Percentiles rank a stretch among this genome's conserved stretches.
phyloP scores from a whole-genome alignment of 768 basidiomycete species.

The Lactifluus hygrophoroides region DNA sequence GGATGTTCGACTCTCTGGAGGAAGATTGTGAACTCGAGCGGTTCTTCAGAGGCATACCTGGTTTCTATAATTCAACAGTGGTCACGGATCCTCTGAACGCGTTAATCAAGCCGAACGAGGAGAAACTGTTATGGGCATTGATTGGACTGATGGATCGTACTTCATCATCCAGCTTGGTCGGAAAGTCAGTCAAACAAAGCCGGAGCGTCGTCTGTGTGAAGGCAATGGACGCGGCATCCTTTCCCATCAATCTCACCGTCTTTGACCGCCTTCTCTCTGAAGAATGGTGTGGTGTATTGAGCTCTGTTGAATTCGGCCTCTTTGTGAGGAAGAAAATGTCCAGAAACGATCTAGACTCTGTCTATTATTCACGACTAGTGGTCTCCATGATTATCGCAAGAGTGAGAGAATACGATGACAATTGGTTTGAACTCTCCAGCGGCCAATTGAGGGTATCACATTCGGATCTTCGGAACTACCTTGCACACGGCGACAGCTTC shows the following conservation, averaged over 20 bases:
- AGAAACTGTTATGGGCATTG: not conserved
- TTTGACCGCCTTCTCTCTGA: not conserved
- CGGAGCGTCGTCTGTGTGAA: not conserved
- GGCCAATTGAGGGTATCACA: not conserved
- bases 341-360: not conserved
- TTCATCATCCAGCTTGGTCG: not conserved
- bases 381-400: not conserved
- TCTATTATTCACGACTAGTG: not conserved
- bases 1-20: not conserved
- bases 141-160: not conserved
- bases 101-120: not conserved
- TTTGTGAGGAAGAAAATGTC: not conserved
- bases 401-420: not conserved
- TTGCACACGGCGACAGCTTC: not conserved
- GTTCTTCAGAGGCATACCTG: not conserved
- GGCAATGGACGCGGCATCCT: not conserved
- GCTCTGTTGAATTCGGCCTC: not conserved
- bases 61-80: not conserved
- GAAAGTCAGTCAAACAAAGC: not conserved
- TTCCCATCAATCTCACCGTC: not conserved
- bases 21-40: not conserved
- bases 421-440: not conserved
- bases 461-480: too few species aligned
- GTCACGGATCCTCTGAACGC: not conserved
- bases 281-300: not conserved